These are phyloP conservation scores for Fusarium mangiferae DNA, from an alignment of 2,329 filamentous ascomycete genomes.

Conservation along the genomic window DNA sequence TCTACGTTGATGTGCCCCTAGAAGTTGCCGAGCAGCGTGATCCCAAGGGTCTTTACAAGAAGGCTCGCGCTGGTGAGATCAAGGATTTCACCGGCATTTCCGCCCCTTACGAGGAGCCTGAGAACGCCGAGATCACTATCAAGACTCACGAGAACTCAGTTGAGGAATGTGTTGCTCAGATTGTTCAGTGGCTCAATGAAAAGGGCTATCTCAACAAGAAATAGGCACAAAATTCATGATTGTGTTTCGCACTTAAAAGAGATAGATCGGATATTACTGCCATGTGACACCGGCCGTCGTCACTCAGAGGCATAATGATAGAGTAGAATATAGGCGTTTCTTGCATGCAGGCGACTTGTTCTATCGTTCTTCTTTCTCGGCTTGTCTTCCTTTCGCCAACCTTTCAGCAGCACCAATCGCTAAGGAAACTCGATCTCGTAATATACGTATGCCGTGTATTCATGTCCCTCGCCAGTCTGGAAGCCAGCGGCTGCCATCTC, in stretches of 20 bases:
- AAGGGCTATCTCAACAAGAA: conserved; percentile 62
- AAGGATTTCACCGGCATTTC: conserved; percentile 97
- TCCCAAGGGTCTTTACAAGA: conserved; percentile 98
- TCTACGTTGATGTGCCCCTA: conserved; percentile 90
- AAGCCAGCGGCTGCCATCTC: conserved; percentile 85
- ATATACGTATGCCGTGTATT: conserved; percentile 97
- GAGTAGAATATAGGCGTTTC: conserved; percentile 46
- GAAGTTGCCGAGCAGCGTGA: conserved; percentile 94
- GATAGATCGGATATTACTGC: conserved; percentile 44
- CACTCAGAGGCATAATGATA: conserved; percentile 38
- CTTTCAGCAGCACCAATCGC: conserved; percentile 12
- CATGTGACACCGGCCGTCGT: conserved; percentile 37
- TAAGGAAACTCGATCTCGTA: conserved; percentile 87
- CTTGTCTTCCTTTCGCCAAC: background rate
- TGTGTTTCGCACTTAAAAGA: conserved; percentile 28
- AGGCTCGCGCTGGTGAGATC: conserved; percentile 91
- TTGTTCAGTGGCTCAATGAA: conserved; percentile 80
- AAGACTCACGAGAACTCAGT: conserved; percentile 83
- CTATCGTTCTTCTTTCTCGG: conserved; percentile 17
- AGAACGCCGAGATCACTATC: conserved; percentile 87
- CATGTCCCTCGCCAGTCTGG: conserved; percentile 74
- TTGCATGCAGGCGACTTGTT: conserved; percentile 36
- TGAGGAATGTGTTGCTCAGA: conserved; percentile 87
- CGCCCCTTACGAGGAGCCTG: conserved; percentile 92
- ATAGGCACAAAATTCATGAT: conserved; percentile 25